These are phyloP conservation scores for Kokia cookei DNA, from an alignment of 441 rosid genomes.

Conservation along the genomic window DNA sequence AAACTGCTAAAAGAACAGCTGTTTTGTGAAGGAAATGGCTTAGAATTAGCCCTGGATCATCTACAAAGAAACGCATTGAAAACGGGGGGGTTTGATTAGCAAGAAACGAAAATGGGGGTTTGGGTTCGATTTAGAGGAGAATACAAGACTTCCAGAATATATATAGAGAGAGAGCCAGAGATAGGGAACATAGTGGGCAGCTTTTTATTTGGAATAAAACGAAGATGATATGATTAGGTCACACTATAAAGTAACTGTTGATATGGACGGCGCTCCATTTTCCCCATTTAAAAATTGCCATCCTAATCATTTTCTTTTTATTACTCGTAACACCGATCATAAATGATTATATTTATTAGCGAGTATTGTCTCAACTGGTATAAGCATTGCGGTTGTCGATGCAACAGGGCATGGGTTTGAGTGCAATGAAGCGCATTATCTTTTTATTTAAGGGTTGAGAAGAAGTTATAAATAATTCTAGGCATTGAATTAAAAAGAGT, in stretches of 20 bases:
- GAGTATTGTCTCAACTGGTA: no score
- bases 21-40: slow-evolving; percentile 61
- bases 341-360: no score
- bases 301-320: no score
- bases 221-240: slow-evolving; percentile 1
- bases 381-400: no score
- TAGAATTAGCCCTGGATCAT: slow-evolving; percentile 46
- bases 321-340: no score
- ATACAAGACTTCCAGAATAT: slow-evolving; percentile 2
- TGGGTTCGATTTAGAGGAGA: not conserved
- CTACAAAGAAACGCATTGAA: slow-evolving; percentile 57
- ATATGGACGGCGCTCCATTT: slow-evolving; percentile 15
- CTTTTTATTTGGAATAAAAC: slow-evolving; percentile 16
- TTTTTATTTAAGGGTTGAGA: no score
- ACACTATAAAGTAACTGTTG: slow-evolving; percentile 7
- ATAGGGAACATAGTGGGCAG: not conserved
- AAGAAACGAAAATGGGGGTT: slow-evolving; percentile 23
- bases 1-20: slow-evolving; percentile 54
- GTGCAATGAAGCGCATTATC: no score
- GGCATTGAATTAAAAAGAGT: no score
- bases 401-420: no score
- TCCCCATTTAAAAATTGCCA: not conserved
- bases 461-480: no score
- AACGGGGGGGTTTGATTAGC: not conserved
- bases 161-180: no score